These are phyloP conservation scores for Chloromonas sp. DNA, from an alignment of 163 green algal genomes.

Conservation along the genomic window DNA sequence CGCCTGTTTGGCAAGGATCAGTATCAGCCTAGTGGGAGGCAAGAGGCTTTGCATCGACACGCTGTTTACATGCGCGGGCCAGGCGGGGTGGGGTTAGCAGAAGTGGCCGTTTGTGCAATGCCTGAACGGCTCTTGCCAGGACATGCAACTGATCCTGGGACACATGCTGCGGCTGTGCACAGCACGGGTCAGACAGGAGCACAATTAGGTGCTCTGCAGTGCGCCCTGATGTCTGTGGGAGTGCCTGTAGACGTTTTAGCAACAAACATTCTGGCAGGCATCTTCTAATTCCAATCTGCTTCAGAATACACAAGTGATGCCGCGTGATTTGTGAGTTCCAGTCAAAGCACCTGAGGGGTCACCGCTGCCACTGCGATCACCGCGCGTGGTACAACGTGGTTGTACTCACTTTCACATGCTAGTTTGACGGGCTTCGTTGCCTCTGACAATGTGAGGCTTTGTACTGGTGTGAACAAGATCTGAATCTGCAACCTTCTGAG, in stretches of 20 bases:
- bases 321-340: too few relatives aligned
- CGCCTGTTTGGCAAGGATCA: not conserved
- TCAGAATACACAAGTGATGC: too few relatives aligned
- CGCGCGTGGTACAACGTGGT: too few relatives aligned
- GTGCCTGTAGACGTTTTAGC: constrained; percentile 20
- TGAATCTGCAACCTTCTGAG: too few relatives aligned
- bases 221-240: constrained; percentile 21
- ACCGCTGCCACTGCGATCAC: too few relatives aligned
- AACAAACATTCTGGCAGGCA: not conserved
- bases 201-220: constrained; percentile 4
- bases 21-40: not conserved
- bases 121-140: not conserved
- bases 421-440: too few relatives aligned
- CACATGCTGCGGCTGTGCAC: too few relatives aligned
- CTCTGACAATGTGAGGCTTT: too few relatives aligned
- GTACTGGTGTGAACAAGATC: too few relatives aligned
- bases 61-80: constrained; percentile 28
- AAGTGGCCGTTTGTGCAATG: constrained; percentile 21
- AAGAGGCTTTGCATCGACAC: not conserved
- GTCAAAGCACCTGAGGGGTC: too few relatives aligned
- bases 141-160: not conserved
- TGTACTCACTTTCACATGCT: too few relatives aligned
- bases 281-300: not conserved
- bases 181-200: too few relatives aligned
- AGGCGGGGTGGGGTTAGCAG: constrained; percentile 24